Evolutionary conservation across 495 filamentous ascomycete genomes (phyloP).

Genomic region (Lasiosphaeria miniovina): DNA sequence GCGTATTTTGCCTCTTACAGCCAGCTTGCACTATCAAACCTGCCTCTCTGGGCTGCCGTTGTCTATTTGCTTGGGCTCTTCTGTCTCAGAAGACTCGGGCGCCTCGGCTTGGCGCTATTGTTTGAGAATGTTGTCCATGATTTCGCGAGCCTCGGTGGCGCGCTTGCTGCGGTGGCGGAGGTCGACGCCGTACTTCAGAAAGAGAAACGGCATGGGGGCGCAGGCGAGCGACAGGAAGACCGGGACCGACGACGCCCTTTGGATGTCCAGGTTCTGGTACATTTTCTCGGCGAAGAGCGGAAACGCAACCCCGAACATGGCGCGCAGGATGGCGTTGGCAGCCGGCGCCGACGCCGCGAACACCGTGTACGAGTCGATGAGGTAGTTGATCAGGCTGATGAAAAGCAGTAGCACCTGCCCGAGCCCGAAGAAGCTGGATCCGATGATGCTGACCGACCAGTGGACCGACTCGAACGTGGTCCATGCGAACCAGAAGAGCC

Average conservation of each 20-base stretch:
- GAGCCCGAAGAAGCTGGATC: constrained; percentile 44
- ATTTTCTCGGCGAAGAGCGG: constrained; percentile 78
- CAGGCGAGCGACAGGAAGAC: constrained; percentile 76
- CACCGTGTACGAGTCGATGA: constrained; percentile 76
- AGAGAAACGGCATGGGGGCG: constrained; percentile 75
- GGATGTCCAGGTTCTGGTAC: constrained; percentile 71
- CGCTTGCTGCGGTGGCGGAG: constrained; percentile 73
- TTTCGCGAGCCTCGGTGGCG: constrained; percentile 60
- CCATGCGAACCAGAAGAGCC: constrained; percentile 64
- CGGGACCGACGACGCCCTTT: constrained; percentile 78
- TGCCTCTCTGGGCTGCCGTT: too few species aligned
- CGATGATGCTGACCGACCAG: constrained; percentile 53
- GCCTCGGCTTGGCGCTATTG: too few species aligned
- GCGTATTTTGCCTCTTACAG: too few species aligned
- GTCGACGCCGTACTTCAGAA: constrained; percentile 67
- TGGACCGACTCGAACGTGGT: constrained; percentile 47
- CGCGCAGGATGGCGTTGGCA: constrained; percentile 66
- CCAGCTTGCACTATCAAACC: too few species aligned
- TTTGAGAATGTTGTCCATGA: constrained; percentile 29
- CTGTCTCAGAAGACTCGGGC: too few species aligned
- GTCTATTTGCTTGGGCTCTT: too few species aligned
- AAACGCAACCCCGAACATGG: constrained; percentile 72
- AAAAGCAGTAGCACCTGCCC: constrained; percentile 58
- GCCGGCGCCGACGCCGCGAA: constrained; percentile 79
- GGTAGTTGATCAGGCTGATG: constrained; percentile 70